A percentile compares a stretch with the other conserved stretches of the same genome.
Evolutionary conservation across 2,329 filamentous ascomycete genomes (phyloP).

Genomic region (Endocalyx cinctus): DNA sequence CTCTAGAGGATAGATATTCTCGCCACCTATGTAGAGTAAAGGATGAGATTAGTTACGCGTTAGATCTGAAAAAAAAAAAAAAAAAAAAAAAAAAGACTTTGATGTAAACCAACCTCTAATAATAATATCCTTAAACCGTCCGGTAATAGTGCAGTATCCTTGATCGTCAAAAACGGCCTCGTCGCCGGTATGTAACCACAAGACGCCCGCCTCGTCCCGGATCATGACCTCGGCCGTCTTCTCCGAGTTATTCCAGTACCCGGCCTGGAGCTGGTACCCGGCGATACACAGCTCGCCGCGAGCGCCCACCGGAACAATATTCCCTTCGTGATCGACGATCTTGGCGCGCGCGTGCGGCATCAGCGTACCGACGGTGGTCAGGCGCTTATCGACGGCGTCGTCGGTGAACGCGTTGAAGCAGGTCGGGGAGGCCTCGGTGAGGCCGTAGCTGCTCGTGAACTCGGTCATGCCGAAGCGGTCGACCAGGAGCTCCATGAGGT

Average conservation of each 20-base stretch:
- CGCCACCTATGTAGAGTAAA: conserved; percentile 45
- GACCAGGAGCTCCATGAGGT: conserved; percentile 70
- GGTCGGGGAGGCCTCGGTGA: conserved; percentile 75
- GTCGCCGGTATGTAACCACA: conserved; percentile 67
- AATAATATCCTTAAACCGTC: conserved; percentile 75
- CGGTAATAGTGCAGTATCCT: conserved; percentile 69
- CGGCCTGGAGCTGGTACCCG: conserved; percentile 69
- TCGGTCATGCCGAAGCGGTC: conserved; percentile 70
- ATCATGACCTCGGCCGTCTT: conserved; percentile 64
- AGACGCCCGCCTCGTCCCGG: conserved; percentile 45
- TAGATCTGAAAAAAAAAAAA: conserved; percentile 1
- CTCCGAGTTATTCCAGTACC: conserved; percentile 65
- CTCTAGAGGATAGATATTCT: conserved; percentile 71
- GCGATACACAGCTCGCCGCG: conserved; percentile 73
- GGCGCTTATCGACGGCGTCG: conserved; percentile 60
- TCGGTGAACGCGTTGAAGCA: conserved; percentile 77
- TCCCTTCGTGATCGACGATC: conserved; percentile 65
- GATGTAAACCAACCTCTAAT: conserved; percentile 52
- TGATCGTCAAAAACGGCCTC: conserved; percentile 63
- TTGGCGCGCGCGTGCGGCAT: conserved; percentile 75
- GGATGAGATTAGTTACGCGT: conserved; percentile 1
- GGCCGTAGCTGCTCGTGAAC: conserved; percentile 65
- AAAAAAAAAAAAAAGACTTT: neutral
- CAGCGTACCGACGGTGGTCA: conserved; percentile 70
- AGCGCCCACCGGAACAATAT: conserved; percentile 61